A percentile compares a stretch with the other conserved stretches of the same genome.
phyloP scores from a whole-genome alignment of 805 yeast species.

The Metschnikowia arizonensis region DNA sequence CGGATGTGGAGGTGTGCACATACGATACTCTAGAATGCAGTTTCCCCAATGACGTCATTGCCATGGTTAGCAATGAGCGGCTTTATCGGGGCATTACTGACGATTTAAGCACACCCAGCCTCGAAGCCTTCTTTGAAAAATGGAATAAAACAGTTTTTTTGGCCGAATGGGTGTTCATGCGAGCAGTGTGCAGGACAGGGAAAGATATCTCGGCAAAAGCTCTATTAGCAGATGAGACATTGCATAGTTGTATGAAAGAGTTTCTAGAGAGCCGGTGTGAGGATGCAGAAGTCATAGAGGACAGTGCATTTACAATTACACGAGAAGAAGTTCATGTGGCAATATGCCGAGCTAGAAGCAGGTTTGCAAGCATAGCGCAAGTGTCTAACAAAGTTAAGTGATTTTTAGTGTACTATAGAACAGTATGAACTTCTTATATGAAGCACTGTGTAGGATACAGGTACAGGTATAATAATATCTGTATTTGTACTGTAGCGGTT shows the following conservation, averaged over 20 bases:
- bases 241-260: constrained; percentile 2
- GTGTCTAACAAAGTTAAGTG: no score
- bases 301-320: constrained; percentile 8
- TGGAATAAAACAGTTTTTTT: constrained; percentile 27
- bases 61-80: constrained; percentile 2
- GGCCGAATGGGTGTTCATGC: constrained; percentile 18
- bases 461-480: no score
- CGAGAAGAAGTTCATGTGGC: not conserved
- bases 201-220: not conserved
- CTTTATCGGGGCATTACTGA: constrained; percentile 10
- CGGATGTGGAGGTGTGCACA: constrained; percentile 1
- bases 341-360: not conserved
- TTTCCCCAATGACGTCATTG: not conserved
- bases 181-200: not conserved
- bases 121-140: constrained; percentile 19
- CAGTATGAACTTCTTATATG: not conserved
- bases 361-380: constrained; percentile 3
- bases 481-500: no score
- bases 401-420: not conserved
- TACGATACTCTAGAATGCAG: not conserved
- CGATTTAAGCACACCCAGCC: constrained; percentile 6
- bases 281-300: constrained; percentile 14
- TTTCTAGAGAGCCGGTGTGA: constrained; percentile 9
- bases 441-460: no score
- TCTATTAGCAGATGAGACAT: constrained; percentile 3